phyloP scores from a whole-genome alignment of 345 rosid species.

The Moringa oleifera region DNA sequence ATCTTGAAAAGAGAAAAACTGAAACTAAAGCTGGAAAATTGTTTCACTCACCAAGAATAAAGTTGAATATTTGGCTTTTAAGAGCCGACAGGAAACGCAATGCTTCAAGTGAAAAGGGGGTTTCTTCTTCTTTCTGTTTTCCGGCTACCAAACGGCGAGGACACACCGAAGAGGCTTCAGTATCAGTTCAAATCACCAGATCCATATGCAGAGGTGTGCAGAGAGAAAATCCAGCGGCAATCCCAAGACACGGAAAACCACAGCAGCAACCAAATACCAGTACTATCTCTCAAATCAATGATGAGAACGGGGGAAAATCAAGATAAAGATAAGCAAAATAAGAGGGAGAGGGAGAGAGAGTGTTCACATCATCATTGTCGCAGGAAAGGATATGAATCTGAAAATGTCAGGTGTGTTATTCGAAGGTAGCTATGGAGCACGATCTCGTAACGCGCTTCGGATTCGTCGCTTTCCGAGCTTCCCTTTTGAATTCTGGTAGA shows the following conservation, averaged over 20 bases:
- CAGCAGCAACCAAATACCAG: background rate
- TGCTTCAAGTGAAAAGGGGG: background rate
- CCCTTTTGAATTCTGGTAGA: background rate
- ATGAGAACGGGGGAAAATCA: conserved; percentile 6
- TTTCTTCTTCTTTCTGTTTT: background rate
- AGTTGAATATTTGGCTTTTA: background rate
- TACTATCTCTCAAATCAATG: conserved; percentile 2
- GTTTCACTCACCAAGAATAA: background rate
- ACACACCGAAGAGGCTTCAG: background rate
- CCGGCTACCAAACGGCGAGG: background rate
- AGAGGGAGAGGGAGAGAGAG: conserved; percentile 14
- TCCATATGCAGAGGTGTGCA: background rate
- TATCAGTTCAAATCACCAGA: background rate
- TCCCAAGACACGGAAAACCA: background rate
- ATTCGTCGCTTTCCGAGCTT: background rate
- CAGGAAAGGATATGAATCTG: background rate
- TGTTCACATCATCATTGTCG: background rate
- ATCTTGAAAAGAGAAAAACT: too few species aligned
- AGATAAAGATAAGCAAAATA: conserved; percentile 8
- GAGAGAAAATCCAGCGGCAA: background rate
- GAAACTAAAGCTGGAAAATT: background rate
- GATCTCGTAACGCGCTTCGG: background rate
- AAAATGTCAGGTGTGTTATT: conserved; percentile 6
- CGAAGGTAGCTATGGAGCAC: background rate
- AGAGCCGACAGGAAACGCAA: background rate